Conservation (phyloP, 257 asterid genomes). For the Ligustrum vulgare region DNA sequence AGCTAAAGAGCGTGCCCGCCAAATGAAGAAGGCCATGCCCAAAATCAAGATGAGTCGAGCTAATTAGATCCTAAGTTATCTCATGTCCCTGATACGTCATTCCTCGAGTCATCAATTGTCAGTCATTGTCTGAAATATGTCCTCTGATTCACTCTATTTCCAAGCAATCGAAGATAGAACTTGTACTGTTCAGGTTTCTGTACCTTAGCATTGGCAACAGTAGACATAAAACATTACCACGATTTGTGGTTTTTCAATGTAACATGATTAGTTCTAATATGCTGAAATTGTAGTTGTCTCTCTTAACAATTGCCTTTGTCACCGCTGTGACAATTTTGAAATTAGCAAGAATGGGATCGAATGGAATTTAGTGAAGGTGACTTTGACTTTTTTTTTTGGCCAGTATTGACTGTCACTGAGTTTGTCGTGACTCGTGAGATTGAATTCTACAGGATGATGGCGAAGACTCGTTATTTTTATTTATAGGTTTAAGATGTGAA, state of each 20-base stretch:
- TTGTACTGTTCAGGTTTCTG: conserved; percentile 18
- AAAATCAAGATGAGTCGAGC: conserved; percentile 85
- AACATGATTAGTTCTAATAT: conserved; percentile 4
- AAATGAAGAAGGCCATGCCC: conserved; percentile 89
- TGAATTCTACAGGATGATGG: neutral
- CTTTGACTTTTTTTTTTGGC: neutral
- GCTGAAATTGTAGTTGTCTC: neutral
- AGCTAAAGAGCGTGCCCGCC: conserved; percentile 87
- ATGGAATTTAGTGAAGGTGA: neutral
- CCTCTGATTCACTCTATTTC: conserved; percentile 6
- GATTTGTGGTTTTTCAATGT: conserved; percentile 23
- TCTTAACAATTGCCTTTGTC: neutral
- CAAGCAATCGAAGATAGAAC: conserved; percentile 11
- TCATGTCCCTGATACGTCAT: neutral
- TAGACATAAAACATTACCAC: conserved; percentile 22
- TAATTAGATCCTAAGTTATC: conserved; percentile 31
- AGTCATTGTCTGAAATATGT: neutral
- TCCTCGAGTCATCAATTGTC: neutral
- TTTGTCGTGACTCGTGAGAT: neutral
- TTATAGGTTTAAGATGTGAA: too few species aligned
- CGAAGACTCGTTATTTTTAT: too few species aligned
- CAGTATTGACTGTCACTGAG: neutral
- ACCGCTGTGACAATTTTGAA: conserved; percentile 7
- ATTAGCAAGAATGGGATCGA: neutral
- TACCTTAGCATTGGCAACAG: conserved; percentile 25